phyloP scores from a whole-genome alignment of 192 early-diverging fungal genomes.

The Podila epicladia region DNA sequence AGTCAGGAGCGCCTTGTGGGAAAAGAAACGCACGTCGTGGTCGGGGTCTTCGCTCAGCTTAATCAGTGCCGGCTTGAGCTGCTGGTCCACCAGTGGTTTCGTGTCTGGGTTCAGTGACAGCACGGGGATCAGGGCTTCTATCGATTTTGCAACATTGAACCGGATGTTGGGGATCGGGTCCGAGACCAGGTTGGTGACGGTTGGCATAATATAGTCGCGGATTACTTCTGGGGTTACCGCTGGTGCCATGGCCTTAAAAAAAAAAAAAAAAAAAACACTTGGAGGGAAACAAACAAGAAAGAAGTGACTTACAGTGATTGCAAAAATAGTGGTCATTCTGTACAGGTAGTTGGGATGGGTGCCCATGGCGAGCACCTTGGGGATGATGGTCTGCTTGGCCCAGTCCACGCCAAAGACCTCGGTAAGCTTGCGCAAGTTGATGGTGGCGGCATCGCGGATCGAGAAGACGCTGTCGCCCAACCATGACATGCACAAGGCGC shows the following conservation, averaged over 20 bases:
- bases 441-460: slow-evolving; percentile 96
- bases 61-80: slow-evolving; percentile 83
- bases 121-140: slow-evolving; percentile 85
- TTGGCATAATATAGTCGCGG: slow-evolving; percentile 89
- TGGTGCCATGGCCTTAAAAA: slow-evolving; percentile 80
- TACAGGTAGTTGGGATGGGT: slow-evolving; percentile 95
- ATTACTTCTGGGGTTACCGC: slow-evolving; percentile 90
- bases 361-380: slow-evolving; percentile 91
- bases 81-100: slow-evolving; percentile 64
- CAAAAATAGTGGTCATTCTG: slow-evolving; percentile 98
- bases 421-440: slow-evolving; percentile 93
- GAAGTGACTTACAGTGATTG: slow-evolving; percentile 78
- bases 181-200: slow-evolving; percentile 82
- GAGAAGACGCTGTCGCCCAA: slow-evolving; percentile 96
- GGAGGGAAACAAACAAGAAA: background rate
- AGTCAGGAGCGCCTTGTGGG: slow-evolving; percentile 71
- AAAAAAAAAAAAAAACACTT: slow-evolving; percentile 6
- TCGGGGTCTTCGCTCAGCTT: slow-evolving; percentile 92
- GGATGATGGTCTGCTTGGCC: slow-evolving; percentile 95
- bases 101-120: slow-evolving; percentile 75
- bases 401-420: slow-evolving; percentile 99
- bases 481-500: slow-evolving; percentile 98
- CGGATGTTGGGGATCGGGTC: slow-evolving; percentile 99
- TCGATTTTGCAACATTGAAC: slow-evolving; percentile 98
- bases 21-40: slow-evolving; percentile 94